These are phyloP conservation scores for Fomitopsis schrenkii DNA, from an alignment of 1,284 basidiomycete species.

Conservation along the genomic window DNA sequence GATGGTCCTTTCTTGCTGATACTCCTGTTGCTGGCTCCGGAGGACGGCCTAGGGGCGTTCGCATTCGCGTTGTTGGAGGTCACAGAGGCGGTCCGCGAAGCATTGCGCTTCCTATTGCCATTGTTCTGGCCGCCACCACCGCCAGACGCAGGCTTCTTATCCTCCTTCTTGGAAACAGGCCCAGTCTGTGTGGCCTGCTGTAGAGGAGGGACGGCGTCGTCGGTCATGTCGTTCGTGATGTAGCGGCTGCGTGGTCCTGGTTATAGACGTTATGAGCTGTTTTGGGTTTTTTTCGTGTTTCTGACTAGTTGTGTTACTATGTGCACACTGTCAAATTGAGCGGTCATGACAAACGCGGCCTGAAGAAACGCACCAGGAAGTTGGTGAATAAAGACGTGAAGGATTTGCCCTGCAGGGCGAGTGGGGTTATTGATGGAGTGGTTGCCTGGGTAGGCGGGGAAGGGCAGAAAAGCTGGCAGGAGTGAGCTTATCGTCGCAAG, in stretches of 20 bases:
- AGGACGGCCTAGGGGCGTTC: constrained; percentile 51
- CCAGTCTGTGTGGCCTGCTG: constrained; percentile 24
- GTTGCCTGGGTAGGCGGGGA: constrained; percentile 50
- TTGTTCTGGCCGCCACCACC: constrained; percentile 20
- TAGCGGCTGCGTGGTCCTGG: constrained; percentile 31
- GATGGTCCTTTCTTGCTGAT: constrained; percentile 42
- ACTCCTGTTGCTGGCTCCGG: constrained; percentile 48
- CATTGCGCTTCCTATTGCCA: constrained; percentile 47
- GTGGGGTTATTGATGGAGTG: constrained; percentile 62
- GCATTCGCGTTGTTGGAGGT: constrained; percentile 31
- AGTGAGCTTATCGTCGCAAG: constrained; percentile 43
- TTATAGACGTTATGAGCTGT: constrained; percentile 42
- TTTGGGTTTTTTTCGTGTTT: constrained; percentile 51
- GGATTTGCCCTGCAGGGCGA: constrained; percentile 85
- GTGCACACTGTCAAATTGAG: constrained; percentile 9
- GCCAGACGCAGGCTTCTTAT: constrained; percentile 51
- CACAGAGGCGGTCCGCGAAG: constrained; percentile 50
- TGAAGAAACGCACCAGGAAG: constrained; percentile 38
- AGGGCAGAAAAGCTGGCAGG: constrained; percentile 29
- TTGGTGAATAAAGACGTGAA: constrained; percentile 45
- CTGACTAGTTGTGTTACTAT: constrained; percentile 23
- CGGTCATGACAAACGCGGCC: constrained; percentile 9
- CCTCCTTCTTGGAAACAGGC: constrained; percentile 39
- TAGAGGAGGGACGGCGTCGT: constrained; percentile 63
- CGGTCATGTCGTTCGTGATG: constrained; percentile 82